phyloP scores from a whole-genome alignment of 192 early-diverging fungal genomes.

The Obelidium mucronatum region DNA sequence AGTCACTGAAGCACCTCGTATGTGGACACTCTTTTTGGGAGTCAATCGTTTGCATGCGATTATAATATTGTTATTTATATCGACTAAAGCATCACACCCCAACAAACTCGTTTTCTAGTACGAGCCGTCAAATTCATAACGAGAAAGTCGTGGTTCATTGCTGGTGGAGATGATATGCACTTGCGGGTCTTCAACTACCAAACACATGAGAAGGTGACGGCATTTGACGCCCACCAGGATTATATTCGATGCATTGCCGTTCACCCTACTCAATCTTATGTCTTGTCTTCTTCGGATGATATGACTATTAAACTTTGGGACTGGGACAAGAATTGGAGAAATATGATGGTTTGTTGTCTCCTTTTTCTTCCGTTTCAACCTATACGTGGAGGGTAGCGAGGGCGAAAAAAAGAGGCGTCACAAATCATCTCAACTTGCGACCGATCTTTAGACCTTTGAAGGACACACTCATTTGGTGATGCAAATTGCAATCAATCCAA shows the following conservation, averaged over 20 bases:
- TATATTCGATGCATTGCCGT: slow-evolving; percentile 97
- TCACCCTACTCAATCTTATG: slow-evolving; percentile 92
- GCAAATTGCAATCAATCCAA: slow-evolving; percentile 96
- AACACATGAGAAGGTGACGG: slow-evolving; percentile 96
- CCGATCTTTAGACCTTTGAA: slow-evolving; percentile 77
- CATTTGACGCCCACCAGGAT: slow-evolving; percentile 96
- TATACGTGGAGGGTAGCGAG: no score
- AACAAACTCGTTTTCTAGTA: no score
- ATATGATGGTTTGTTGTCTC: slow-evolving; percentile 71
- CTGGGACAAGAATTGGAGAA: slow-evolving; percentile 98
- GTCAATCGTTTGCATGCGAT: no score
- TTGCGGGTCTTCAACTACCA: slow-evolving; percentile 99
- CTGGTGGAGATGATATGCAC: slow-evolving; percentile 97
- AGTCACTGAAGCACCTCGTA: slow-evolving; percentile 90
- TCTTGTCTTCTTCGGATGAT: slow-evolving; percentile 95
- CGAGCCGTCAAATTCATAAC: slow-evolving; percentile 97
- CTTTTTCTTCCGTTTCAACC: no score
- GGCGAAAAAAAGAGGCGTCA: no score
- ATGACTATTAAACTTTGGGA: slow-evolving; percentile 98
- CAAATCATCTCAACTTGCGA: no score
- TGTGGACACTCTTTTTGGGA: no score
- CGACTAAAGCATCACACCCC: no score
- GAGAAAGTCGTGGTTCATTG: slow-evolving; percentile 95
- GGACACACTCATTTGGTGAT: slow-evolving; percentile 98
- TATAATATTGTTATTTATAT: no score